Base-by-base conservation (phyloP, 768 basidiomycete species). In the Suillus discolor region DNA sequence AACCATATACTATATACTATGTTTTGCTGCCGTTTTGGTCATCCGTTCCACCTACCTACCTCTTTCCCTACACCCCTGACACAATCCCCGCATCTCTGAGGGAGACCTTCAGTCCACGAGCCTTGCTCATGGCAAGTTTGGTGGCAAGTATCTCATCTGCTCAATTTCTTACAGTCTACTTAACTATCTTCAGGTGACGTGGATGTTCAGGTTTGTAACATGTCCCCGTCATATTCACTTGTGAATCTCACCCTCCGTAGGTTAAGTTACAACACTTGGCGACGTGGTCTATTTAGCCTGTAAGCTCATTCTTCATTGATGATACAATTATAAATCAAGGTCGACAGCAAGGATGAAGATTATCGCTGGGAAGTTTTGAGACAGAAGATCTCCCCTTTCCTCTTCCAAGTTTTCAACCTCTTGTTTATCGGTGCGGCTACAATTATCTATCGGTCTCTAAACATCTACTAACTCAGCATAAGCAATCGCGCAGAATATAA, bases 331-430 rank as follows among this genome's bases (percentile, higher is more conserved):
- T 4, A 51, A 9, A n/a, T 66, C 53, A 34, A 60, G 51, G 6
- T 65, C 3, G 44, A 34, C 65, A 93, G 91, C 8, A 82, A 85
- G 34, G 93, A 92, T 31, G 95, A 97, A 76, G 96, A 97, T 75
- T 98, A 98, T 72, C 90, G 97, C 34, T 98, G 96, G 93, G 86
- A 81, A 2, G 79, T 94, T 44, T 82, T 97, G 16, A 87, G 96
- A 49, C 74, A 79, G 47, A 82, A 87, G 57, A 72, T 90, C 4
- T 85, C 87, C 16, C 61, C 74, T 2, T 81, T 81, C 77, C 68
- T 86, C 11, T 90, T 90, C 79, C 84, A 88, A 67, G 66, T 91
- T n/a, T 62, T 85, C 38, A 89, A 89, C 76, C 77, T 65, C 16
- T 82, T 83, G 15, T 95, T 94, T 79, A 89, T 96, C 38, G 80